phyloP scores from a whole-genome alignment of 768 basidiomycete species.

The Panaeolus papilionaceus region DNA sequence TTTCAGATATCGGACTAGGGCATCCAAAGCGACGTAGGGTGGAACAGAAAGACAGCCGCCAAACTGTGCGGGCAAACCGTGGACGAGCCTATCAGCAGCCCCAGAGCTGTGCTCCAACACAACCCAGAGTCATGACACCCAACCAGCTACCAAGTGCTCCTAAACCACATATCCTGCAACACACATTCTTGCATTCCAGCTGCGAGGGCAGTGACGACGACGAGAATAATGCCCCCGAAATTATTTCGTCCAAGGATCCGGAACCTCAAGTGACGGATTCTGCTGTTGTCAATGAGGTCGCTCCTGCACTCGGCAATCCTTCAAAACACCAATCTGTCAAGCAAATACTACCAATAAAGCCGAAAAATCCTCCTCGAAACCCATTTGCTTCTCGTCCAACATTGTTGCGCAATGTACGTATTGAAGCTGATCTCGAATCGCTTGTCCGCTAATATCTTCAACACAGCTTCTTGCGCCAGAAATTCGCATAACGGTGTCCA shows the following conservation, averaged over 20 bases:
- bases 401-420: slow-evolving; percentile 79
- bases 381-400: slow-evolving; percentile 73
- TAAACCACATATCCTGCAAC: background rate
- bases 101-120: background rate
- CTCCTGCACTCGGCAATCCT: slow-evolving; percentile 15
- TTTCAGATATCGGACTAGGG: slow-evolving; percentile 47
- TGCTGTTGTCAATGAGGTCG: background rate
- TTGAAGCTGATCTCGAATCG: background rate
- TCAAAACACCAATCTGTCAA: slow-evolving; percentile 31
- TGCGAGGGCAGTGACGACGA: slow-evolving; percentile 33
- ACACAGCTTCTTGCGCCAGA: slow-evolving; percentile 80
- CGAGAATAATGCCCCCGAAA: slow-evolving; percentile 59
- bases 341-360: slow-evolving; percentile 36
- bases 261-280: background rate
- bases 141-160: background rate
- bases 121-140: background rate
- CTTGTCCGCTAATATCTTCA: slow-evolving; percentile 4
- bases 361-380: slow-evolving; percentile 59
- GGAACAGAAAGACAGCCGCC: slow-evolving; percentile 17
- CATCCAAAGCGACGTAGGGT: slow-evolving; percentile 36
- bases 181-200: background rate
- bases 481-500: slow-evolving; percentile 87
- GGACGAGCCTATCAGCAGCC: slow-evolving; percentile 4
- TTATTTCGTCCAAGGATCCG: slow-evolving; percentile 56
- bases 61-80: background rate